Evolutionary conservation across 116 monocot species (phyloP), one percentile per base, ranked within the genome.

Genomic region (Phalaenopsis hybrid): DNA sequence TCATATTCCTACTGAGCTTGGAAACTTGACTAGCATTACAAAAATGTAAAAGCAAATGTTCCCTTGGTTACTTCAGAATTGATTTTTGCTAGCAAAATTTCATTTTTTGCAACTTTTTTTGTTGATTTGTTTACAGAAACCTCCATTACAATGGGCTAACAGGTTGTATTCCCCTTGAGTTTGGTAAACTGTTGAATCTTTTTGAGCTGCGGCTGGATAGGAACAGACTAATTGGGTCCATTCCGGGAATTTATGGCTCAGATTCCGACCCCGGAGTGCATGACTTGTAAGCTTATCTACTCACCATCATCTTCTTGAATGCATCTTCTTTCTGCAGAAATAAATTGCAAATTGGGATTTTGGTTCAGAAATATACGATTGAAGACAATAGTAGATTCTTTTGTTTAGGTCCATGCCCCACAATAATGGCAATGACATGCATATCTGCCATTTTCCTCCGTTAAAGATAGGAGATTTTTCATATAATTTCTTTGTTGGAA

Each of bases 1-100:
- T 21, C 88, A 90, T 12, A 86, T 99, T 77, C 98, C 95, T 75
- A 49, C 86, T 68, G 93, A 99, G 68, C 81, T 99, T 46, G 90
- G 91, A 73, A 79, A 84, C n/a, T n/a, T n/a, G 80, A 85, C 77
- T 33, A 87, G 76, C 52, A 79, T 99, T 73, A 85, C 31, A 16
- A 84, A 84, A 81, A 82, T 90, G 90, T 90, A 86, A 4, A 74
- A 77, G 51, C 59, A 0, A 41, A 44, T 31, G 31, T 43, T 43
- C 23, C 34, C 25, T 80, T 4, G 49, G 41, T 44, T 57, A 25
- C 23, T 77, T 52, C 2, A 55, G 23, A 25, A 49, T 13, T 89
- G 31, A 9, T 84, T 82, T 5, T 37, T 63, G 67, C 4, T 77
- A 77, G 20, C 49, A 15, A 48, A 79, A 33, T 21, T 34, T 79